Base-by-base conservation (phyloP, 805 yeast species). In the Nakazawaea ishiwadae region DNA sequence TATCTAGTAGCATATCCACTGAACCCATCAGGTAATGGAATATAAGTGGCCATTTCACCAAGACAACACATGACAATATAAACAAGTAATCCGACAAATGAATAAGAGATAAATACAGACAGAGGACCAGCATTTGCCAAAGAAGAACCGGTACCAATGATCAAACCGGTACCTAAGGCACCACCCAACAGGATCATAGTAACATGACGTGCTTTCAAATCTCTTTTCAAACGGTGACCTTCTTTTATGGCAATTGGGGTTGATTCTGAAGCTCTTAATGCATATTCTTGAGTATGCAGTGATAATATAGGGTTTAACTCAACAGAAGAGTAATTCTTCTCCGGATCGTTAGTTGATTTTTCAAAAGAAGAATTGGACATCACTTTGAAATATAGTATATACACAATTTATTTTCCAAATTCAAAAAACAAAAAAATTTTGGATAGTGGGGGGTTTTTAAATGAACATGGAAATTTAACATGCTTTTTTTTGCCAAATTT, bases 101-200 rank as follows among this genome's bases (percentile, higher is more conserved):
- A 59, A 55, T 85, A 87, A 4, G 87, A 75, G 39, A 85, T 71
- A 32, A 78, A 66, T 35, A 76, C 67, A 39, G 79, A 66, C 20
- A 71, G 83, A 2, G 83, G 91, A 6, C 95, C 95, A 11, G 86
- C 88, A 3, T 30, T 29, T n/a, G 71, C 66, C 42, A 85, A 67
- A 1, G 90, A 80, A 12, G 78, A 63, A 43, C 89, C 88, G 3
- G 90, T 81, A 52, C 90, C 88, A 50, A 85, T 81, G 49, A 85
- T 66, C 43, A 85, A 68, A 54, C 90, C 95, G 1, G 93, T 84
- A 42, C 93, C 93, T 39, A 85, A 62, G 7, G 91, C 85, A 50
- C 93, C 91, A 50, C 93, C 95, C 49, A 86, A 77, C 48, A 93
- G 78, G 61, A 75, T 73, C 80, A 75, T 74, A 38, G 75, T 65